These are phyloP conservation scores for Rostrohypoxylon terebratum DNA, from an alignment of 495 filamentous ascomycete genomes.

Conservation along the genomic window DNA sequence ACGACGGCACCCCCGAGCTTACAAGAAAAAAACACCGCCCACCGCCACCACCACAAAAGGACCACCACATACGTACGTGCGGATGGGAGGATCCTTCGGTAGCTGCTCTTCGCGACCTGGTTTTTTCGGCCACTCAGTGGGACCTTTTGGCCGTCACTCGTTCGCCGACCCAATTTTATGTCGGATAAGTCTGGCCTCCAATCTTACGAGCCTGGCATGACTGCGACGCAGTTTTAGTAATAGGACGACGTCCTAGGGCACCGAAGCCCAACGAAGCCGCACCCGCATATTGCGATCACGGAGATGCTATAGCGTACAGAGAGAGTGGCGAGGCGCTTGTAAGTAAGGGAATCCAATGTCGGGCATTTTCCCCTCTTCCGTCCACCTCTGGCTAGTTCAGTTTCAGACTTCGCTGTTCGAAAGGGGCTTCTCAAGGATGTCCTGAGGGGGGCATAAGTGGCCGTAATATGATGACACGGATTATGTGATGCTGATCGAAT, in stretches of 20 bases:
- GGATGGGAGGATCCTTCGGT: slow-evolving; percentile 29
- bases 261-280: slow-evolving; percentile 8
- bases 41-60: slow-evolving; percentile 2
- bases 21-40: not conserved
- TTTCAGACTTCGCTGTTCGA: slow-evolving; percentile 24
- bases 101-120: slow-evolving; percentile 32
- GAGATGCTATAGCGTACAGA: slow-evolving; percentile 33
- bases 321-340: slow-evolving; percentile 27
- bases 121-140: slow-evolving; percentile 25
- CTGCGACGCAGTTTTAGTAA: slow-evolving; percentile 43
- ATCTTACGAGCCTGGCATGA: slow-evolving; percentile 38
- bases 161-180: slow-evolving; percentile 17
- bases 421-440: not conserved
- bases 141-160: not conserved
- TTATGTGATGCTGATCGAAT: slow-evolving; percentile 38
- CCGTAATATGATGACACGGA: slow-evolving; percentile 33
- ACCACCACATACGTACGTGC: slow-evolving; percentile 20
- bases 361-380: slow-evolving; percentile 39
- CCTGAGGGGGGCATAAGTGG: slow-evolving; percentile 29
- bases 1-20: slow-evolving; percentile 6
- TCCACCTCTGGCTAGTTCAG: slow-evolving; percentile 21
- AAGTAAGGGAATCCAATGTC: slow-evolving; percentile 37
- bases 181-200: slow-evolving; percentile 18
- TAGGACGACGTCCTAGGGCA: slow-evolving; percentile 26
- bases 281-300: slow-evolving; percentile 33